phyloP scores from a whole-genome alignment of 2,329 filamentous ascomycete genomes.

The Gremmenia infestans region DNA sequence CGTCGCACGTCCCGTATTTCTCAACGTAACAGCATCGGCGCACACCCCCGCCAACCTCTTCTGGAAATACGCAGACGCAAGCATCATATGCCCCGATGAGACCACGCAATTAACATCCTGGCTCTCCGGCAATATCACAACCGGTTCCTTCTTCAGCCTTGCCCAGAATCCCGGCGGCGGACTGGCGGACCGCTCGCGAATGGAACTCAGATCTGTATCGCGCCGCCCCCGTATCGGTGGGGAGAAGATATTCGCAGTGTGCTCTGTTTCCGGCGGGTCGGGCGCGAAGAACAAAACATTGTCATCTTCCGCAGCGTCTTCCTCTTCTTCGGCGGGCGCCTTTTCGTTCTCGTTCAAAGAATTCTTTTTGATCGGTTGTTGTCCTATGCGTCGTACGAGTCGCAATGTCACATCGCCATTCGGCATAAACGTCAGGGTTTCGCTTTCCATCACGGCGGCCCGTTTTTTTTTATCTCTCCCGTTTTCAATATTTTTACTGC shows the following conservation, averaged over 20 bases:
- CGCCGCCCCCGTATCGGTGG: constrained; percentile 16
- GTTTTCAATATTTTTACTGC: not conserved
- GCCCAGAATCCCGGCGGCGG: constrained; percentile 23
- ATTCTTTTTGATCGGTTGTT: not conserved
- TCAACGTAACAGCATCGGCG: constrained; percentile 10
- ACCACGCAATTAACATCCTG: constrained; percentile 17
- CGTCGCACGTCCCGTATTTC: constrained; percentile 12
- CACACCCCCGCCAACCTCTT: constrained; percentile 12
- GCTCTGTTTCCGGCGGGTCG: constrained; percentile 20
- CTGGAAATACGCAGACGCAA: constrained; percentile 17
- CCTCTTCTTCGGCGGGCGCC: constrained; percentile 4
- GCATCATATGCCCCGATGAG: constrained; percentile 23
- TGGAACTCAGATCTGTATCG: constrained; percentile 17
- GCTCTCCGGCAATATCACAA: not conserved
- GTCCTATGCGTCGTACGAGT: constrained; percentile 14
- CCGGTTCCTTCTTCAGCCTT: constrained; percentile 13
- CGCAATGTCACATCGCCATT: constrained; percentile 23
- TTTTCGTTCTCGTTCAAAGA: constrained; percentile 7
- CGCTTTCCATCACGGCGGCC: constrained; percentile 16
- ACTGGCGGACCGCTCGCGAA: constrained; percentile 18
- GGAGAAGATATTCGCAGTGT: constrained; percentile 8
- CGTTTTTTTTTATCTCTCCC: not conserved
- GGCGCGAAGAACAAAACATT: constrained; percentile 20
- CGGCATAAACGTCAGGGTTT: constrained; percentile 22
- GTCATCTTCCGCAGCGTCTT: constrained; percentile 10